Base-by-base conservation (phyloP, 768 basidiomycete species). In the Cystobasidiopsis lactophilus region DNA sequence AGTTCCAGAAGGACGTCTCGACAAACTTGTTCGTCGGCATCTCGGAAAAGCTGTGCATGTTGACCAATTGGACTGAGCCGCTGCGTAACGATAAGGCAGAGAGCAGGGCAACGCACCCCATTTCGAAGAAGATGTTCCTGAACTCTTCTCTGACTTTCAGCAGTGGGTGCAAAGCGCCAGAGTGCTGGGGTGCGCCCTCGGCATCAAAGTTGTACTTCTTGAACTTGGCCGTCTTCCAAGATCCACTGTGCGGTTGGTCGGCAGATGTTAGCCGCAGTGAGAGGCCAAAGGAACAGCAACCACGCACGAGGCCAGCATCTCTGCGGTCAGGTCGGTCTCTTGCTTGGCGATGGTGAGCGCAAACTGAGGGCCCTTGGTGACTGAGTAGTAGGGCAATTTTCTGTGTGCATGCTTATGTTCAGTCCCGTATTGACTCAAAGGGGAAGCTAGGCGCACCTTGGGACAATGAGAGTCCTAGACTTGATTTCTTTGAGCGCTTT, bases 161-260 rank as follows among this genome's bases (percentile, higher is more conserved):
- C 31, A 98, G 73, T 16, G 93, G 93, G 67, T 96, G 93, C 29
- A 96, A 71, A 14, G 89, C 86, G 38, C 93, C 93, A 29, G 88
- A 86, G 37, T 76, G 75, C 2, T 88, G 79, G 9, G 81, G 83
- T 27, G 79, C 76, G 50, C 93, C 93, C 57, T 88, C 88, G 0
- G 93, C 89, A 60, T 91, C 88, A 61, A 96, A 96, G 69, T 98
- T 98, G 70, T 96, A 98, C 66, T 89, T 88, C 66, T 98, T 98
- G 75, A 84, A 98, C 9, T 73, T 74, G 1, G 91, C 75, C 0
- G 77, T 79, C 68, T 93, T 89, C 93, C 93, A 96, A 18, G 83
- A 70, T 5, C 89, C 93, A 37, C 91, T 96, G 61, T 16, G 35
- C n/a, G n/a, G n/a, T n/a, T n/a, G n/a, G n/a, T n/a, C n/a, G n/a